Base-by-base conservation (phyloP, 148 eudicot genomes). In the Vaccinium myrtillus region DNA sequence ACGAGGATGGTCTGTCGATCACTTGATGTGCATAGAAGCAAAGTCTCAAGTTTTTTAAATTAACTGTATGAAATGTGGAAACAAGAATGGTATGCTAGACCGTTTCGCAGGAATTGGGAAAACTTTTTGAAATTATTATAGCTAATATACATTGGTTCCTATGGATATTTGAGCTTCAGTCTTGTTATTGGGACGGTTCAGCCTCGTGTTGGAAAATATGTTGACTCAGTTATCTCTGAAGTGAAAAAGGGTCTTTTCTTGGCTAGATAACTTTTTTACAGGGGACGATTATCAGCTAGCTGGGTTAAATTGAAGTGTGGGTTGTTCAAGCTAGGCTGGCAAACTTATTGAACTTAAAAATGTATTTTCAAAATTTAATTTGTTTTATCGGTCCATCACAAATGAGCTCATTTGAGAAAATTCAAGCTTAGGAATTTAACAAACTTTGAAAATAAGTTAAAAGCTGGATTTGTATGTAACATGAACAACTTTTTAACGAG, bases 11-110 rank as follows among this genome's bases (percentile, higher is more conserved):
- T 36, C 75, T 81, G 70, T 69, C 16, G 9, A 82, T 9, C 27
- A 25, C 15, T 65, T 43, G 30, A 67, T 77, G 84, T 77, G 77
- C 78, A 50, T 82, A 51, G 5, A 51, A 61, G 59, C 84, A 50
- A 49, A 75, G 51, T 54, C 81, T n/a, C 15, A 36, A 13, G 12
- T 74, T 80, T 0, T 18, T 55, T 14, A 69, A 36, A 4, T 25
- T 71, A 5, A 48, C 2, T 30, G 11, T 58, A 19, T 53, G 30
- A 75, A 36, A 19, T 56, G 30, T 46, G 21, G 74, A 25, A 14
- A 12, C 18, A 30, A 69, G 39, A 6, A 71, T 71, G 48, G 8
- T 71, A 30, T 30, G 76, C 48, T 14, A 32, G 8, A 71, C 76
- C 36, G 76, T 71, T 36, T 71, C 36, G 43, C 48, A 36, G 48